Evolutionary conservation across 805 yeast genomes (phyloP).

Genomic region (Metschnikowia anglica): DNA sequence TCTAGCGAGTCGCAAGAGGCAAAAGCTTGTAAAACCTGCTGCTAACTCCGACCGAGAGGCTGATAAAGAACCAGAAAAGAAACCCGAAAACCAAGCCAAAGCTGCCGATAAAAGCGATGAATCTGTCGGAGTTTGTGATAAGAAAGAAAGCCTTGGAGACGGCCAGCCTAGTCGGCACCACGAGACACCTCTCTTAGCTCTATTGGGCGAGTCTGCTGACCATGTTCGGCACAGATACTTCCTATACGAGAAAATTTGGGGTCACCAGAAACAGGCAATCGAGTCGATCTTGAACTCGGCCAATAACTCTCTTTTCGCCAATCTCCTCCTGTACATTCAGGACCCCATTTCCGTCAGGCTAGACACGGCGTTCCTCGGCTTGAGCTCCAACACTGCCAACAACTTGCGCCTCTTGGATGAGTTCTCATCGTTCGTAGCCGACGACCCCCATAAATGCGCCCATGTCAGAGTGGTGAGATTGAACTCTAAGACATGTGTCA

Average conservation of each 20-base stretch:
- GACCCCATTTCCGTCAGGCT: constrained; percentile 22
- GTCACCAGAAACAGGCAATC: constrained; percentile 28
- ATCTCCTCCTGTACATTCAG: constrained; percentile 27
- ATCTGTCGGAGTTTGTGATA: too few relatives aligned
- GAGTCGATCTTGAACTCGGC: constrained; percentile 32
- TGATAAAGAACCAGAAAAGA: too few relatives aligned
- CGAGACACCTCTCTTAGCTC: constrained; percentile 23
- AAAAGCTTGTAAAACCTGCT: not conserved
- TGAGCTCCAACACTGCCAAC: constrained; percentile 43
- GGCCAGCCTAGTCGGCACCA: constrained; percentile 3
- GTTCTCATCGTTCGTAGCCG: constrained; percentile 24
- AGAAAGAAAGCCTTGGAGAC: not conserved
- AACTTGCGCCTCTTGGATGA: constrained; percentile 40
- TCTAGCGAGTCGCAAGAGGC: constrained; percentile 7
- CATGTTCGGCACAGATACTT: constrained; percentile 26
- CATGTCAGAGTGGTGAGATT: constrained; percentile 27
- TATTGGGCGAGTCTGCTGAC: constrained; percentile 25
- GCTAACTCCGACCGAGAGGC: too few relatives aligned
- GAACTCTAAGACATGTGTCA: constrained; percentile 33
- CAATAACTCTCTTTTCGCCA: constrained; percentile 31
- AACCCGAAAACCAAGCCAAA: not conserved
- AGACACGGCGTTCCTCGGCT: constrained; percentile 34
- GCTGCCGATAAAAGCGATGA: not conserved
- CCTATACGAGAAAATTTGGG: constrained; percentile 30
- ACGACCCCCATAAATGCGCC: constrained; percentile 7